Evolutionary conservation across 805 yeast genomes (phyloP), one percentile per base, ranked within the genome.

Genomic region (Wickerhamiella australiensis): DNA sequence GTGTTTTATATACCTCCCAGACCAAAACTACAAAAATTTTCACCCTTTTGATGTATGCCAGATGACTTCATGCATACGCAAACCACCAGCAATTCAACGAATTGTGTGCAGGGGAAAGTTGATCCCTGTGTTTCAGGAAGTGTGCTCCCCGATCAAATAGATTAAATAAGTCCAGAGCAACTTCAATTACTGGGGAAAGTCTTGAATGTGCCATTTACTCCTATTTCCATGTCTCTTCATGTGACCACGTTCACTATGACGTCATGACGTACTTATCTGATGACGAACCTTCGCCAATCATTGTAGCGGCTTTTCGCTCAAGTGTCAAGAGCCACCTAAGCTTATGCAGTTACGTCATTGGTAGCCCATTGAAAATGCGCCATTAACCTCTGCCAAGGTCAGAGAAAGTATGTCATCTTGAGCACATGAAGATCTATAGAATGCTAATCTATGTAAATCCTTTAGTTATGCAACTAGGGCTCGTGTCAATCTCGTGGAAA

Each of bases 21-120:
- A 5, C 20, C 20, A 5, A 11, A 11, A 3, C 5, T 33, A 9
- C 38, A 15, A 33, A 33, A 33, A 5, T 33, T 33, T 33, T 33
- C 38, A 33, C 11, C 38, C 18, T n/a, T 4, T 9, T 4, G 13
- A 33, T 15, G n/a, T n/a, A 33, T 33, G 38, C 38, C 15, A n/a
- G 38, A 33, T 33, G 38, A 33, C 38, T 33, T 33, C 38, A 33
- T 33, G 38, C 38, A 33, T 33, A 33, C 38, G 38, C 38, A 33
- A 15, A 33, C 38, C 38, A 17, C 38, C 15, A 33, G 38, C 38
- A 33, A 33, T 33, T 33, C 18, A 33, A 33, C 21, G 38, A 15
- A 33, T 5, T 33, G 8, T 11, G 38, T 33, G 38, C 20, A 33
- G 38, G 20, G 38, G 5, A n/a, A n/a, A n/a, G 15, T 33, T 33